These are phyloP conservation scores for Solanum arcanum DNA, from an alignment of 257 asterid species.

Conservation along the genomic window DNA sequence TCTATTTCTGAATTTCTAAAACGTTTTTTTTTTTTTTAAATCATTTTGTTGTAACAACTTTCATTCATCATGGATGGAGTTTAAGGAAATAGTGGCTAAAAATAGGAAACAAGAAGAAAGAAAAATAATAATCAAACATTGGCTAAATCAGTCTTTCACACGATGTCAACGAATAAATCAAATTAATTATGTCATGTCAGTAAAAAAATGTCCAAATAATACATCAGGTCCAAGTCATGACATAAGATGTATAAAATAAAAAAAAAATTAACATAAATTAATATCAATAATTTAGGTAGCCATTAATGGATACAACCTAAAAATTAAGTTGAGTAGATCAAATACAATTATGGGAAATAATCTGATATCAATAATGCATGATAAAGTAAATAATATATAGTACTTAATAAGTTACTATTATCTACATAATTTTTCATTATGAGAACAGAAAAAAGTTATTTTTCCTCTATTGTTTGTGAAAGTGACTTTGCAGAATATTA, in stretches of 20 bases:
- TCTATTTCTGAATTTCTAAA: background rate
- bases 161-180: background rate
- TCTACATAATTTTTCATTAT: background rate
- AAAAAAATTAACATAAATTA: no score
- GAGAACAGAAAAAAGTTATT: background rate
- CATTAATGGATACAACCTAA: background rate
- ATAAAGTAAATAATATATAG: background rate
- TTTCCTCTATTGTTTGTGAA: background rate
- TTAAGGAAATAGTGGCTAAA: background rate
- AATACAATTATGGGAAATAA: background rate
- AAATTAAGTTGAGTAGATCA: background rate
- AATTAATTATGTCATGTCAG: background rate
- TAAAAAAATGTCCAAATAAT: no score
- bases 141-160: background rate
- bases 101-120: background rate
- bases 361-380: background rate
- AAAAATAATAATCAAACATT: no score
- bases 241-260: background rate
- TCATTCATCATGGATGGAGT: background rate
- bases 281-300: background rate
- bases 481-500: background rate
- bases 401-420: background rate
- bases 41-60: background rate
- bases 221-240: fast-evolving
- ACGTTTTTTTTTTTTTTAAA: no score